Conservation (phyloP, 192 early-diverging fungal genomes). For the Lobosporangium transversale region DNA sequence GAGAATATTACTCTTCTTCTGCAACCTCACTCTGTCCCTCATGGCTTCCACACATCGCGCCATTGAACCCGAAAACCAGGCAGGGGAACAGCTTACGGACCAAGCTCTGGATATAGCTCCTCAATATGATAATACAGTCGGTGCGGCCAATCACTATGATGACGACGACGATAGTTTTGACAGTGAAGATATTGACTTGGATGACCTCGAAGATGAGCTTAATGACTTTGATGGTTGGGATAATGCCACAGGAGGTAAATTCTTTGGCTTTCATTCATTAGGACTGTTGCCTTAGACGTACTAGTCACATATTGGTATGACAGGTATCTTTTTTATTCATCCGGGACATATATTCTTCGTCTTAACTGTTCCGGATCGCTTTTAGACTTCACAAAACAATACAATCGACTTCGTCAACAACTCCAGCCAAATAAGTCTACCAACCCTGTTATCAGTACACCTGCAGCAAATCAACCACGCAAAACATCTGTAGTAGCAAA, state of each 20-base stretch:
- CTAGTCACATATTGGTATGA: not conserved
- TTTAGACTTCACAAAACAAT: conserved; percentile 97
- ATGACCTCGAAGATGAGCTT: conserved; percentile 76
- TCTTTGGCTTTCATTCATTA: not conserved
- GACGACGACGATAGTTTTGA: conserved; percentile 15
- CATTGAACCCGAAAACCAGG: too few relatives aligned
- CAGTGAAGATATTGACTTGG: conserved; percentile 56
- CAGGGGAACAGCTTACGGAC: too few relatives aligned
- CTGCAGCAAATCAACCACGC: conserved; percentile 35
- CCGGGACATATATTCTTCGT: too few relatives aligned
- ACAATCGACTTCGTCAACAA: conserved; percentile 83
- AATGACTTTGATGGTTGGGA: conserved; percentile 86
- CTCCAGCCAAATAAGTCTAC: conserved; percentile 56
- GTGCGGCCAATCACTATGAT: not conserved
- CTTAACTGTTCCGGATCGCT: too few relatives aligned
- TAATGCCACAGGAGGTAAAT: conserved; percentile 73
- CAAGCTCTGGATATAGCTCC: too few relatives aligned
- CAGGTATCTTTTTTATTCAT: not conserved
- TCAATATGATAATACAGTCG: not conserved
- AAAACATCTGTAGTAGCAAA: conserved; percentile 30
- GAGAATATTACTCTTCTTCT: not conserved
- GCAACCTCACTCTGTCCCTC: not conserved
- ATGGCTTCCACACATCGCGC: too few relatives aligned
- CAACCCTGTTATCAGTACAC: conserved; percentile 24
- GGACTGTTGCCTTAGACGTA: not conserved